Conservation (phyloP, 1,284 basidiomycete genomes). For the Ceratobasidium sp. region DNA sequence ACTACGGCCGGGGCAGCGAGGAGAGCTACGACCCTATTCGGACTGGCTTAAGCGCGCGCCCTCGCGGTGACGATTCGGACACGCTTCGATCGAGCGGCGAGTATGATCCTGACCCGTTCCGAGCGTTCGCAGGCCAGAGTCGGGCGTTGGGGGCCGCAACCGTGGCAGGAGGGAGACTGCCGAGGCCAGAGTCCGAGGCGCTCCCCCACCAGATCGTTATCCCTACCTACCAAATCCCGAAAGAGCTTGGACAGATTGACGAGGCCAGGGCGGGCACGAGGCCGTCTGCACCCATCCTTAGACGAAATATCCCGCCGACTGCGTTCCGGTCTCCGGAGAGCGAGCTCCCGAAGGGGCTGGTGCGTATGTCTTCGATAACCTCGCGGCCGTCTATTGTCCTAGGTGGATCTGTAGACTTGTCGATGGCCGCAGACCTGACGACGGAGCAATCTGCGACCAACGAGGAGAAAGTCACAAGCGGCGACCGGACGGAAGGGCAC, state of each 20-base stretch:
- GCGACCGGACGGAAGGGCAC: background rate
- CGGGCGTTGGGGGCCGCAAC: background rate
- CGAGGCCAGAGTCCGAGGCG: slow-evolving; percentile 37
- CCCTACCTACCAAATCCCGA: slow-evolving; percentile 21
- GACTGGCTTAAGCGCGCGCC: background rate
- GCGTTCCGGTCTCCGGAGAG: slow-evolving; percentile 6
- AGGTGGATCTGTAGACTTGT: background rate
- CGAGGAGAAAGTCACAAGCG: too few species aligned
- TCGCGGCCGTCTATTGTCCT: slow-evolving; percentile 9
- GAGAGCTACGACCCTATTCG: slow-evolving; percentile 9
- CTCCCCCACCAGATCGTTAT: slow-evolving; percentile 32
- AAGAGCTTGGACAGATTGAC: slow-evolving; percentile 20
- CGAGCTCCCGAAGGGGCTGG: slow-evolving; percentile 1
- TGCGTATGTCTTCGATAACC: background rate
- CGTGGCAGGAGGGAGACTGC: slow-evolving; percentile 1
- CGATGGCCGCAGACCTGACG: background rate
- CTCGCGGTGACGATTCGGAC: slow-evolving; percentile 30
- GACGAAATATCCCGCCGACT: background rate
- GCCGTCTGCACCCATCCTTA: background rate
- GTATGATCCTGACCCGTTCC: slow-evolving; percentile 40
- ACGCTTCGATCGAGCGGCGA: slow-evolving; percentile 40
- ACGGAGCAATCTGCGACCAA: background rate
- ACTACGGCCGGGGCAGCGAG: background rate
- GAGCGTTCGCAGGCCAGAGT: background rate
- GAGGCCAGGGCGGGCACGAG: background rate